A percentile compares a stretch with the other conserved stretches of the same genome.
phyloP scores from a whole-genome alignment of 1,284 basidiomycete genomes.

The Exsudoporus floridanus region DNA sequence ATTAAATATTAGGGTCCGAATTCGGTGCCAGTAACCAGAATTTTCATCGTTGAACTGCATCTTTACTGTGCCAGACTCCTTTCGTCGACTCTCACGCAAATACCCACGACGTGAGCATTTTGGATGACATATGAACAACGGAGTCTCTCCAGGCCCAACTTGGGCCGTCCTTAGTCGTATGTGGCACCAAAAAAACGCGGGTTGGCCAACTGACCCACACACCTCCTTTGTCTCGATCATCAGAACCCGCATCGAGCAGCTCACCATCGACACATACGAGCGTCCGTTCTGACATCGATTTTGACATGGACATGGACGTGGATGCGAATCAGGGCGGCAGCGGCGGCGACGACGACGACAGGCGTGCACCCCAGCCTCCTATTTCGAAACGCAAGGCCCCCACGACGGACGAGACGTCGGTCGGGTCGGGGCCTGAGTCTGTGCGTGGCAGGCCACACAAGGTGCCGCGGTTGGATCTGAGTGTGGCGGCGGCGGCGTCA shows the following conservation, averaged over 20 bases:
- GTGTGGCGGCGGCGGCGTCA: background rate
- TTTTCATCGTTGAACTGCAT: too few species aligned
- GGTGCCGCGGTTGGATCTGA: constrained; percentile 19
- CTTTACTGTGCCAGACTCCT: background rate
- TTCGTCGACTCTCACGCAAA: background rate
- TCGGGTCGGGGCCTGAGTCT: background rate
- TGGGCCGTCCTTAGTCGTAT: constrained; percentile 29
- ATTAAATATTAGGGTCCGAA: too few species aligned
- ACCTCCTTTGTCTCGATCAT: background rate
- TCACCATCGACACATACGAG: constrained; percentile 17
- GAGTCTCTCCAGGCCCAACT: constrained; percentile 27
- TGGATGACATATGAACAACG: constrained; percentile 3
- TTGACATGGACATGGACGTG: constrained; percentile 19
- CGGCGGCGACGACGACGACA: constrained; percentile 23
- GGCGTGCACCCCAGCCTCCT: constrained; percentile 8
- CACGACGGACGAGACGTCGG: constrained; percentile 3
- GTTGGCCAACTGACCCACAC: background rate
- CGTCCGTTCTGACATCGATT: constrained; percentile 15
- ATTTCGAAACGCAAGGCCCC: constrained; percentile 31
- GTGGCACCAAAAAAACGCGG: constrained; percentile 10
- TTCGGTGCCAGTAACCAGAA: too few species aligned
- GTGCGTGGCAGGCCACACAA: constrained; percentile 16
- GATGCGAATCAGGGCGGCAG: too few species aligned
- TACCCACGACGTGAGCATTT: background rate
- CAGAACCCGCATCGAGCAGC: constrained; percentile 23